These are phyloP conservation scores for Aspergillus sp. DNA, from an alignment of 2,329 filamentous ascomycete species.

Conservation along the genomic window DNA sequence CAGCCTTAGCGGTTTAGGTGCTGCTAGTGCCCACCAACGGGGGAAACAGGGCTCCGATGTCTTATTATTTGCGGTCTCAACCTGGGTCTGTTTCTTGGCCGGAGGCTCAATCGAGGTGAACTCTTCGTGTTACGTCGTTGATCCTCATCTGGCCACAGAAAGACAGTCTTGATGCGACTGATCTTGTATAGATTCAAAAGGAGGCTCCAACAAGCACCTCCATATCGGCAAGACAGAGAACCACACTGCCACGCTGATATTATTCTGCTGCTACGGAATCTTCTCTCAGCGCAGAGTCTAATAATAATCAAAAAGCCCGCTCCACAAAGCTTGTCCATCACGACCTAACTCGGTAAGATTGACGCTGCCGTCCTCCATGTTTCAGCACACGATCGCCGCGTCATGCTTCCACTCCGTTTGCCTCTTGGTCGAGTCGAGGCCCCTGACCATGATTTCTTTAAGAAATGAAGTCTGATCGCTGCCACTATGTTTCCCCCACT, in stretches of 20 bases:
- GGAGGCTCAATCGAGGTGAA: background rate
- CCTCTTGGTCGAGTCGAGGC: background rate
- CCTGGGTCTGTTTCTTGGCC: background rate
- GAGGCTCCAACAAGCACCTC: too few relatives aligned
- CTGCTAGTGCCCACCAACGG: background rate
- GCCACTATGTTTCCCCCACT: background rate
- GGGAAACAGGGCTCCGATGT: background rate
- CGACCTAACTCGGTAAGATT: conserved; percentile 3
- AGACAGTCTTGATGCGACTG: too few relatives aligned
- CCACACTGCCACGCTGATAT: too few relatives aligned
- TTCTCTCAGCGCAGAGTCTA: too few relatives aligned
- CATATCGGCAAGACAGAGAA: too few relatives aligned
- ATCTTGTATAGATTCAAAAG: too few relatives aligned
- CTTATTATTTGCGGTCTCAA: background rate
- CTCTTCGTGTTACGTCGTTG: background rate
- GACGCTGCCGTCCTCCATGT: background rate
- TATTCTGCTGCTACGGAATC: too few relatives aligned
- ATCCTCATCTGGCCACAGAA: too few relatives aligned
- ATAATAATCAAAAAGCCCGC: background rate
- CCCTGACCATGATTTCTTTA: too few relatives aligned
- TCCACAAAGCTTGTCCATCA: conserved; percentile 9
- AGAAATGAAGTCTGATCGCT: background rate
- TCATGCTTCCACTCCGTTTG: background rate
- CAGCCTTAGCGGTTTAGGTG: background rate
- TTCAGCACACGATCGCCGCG: conserved; percentile 8